These are phyloP conservation scores for Eucalyptus caleyi DNA, from an alignment of 345 rosid species.

Conservation along the genomic window DNA sequence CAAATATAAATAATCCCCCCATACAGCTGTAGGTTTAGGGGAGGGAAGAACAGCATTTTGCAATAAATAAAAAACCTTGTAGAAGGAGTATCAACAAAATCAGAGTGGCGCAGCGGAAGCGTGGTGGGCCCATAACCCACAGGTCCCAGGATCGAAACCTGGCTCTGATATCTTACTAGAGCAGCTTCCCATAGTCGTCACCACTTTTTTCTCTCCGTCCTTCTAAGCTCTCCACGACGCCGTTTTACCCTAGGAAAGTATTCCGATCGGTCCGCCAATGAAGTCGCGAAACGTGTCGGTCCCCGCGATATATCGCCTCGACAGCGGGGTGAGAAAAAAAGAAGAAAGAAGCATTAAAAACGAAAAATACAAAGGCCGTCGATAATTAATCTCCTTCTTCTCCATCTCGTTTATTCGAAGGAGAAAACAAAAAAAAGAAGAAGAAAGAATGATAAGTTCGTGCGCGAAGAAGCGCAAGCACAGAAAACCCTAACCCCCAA, in stretches of 20 bases:
- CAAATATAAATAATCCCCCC: not conserved
- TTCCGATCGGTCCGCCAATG: not conserved
- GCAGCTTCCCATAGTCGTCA: not conserved
- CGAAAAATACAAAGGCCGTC: not conserved
- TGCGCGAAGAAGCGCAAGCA: not conserved
- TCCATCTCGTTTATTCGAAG: not conserved
- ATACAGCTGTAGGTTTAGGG: rapidly evolving
- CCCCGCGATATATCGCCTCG: not conserved
- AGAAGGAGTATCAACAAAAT: not conserved
- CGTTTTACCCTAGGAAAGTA: not conserved
- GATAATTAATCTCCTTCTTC: not conserved
- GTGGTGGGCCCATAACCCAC: conserved; percentile 83
- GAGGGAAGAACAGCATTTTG: rapidly evolving
- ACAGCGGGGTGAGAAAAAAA: not conserved
- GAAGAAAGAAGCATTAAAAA: not conserved
- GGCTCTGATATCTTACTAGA: conserved; percentile 17
- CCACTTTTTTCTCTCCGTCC: not conserved
- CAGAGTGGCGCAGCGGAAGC: conserved; percentile 89
- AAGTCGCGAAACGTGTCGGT: not conserved
- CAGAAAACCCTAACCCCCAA: not conserved
- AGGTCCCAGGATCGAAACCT: conserved; percentile 77
- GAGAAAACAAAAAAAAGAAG: not conserved
- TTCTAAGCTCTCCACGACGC: not conserved
- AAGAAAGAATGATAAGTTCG: not conserved
- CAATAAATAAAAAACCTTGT: rapidly evolving